phyloP scores from a whole-genome alignment of 257 asterid genomes.

The Rehmannia glutinosa region DNA sequence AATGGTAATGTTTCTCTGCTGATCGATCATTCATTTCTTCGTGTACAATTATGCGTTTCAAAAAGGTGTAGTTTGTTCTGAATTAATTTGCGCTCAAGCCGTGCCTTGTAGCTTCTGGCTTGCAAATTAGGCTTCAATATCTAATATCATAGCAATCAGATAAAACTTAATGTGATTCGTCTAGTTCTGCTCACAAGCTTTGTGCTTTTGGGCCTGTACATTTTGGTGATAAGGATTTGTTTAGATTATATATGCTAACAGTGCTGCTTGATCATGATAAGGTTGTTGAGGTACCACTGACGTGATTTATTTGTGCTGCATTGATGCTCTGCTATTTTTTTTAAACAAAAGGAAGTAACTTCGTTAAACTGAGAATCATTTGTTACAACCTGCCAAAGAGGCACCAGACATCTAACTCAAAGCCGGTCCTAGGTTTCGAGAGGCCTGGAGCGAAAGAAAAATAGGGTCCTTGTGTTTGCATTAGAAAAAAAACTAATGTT shows the following conservation, averaged over 20 bases:
- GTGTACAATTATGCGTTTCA: background rate
- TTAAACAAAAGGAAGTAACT: too few relatives aligned
- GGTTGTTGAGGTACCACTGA: background rate
- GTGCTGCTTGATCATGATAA: background rate
- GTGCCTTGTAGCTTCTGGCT: background rate
- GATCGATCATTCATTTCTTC: background rate
- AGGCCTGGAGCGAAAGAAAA: too few relatives aligned
- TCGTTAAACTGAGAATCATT: too few relatives aligned
- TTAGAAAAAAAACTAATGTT: too few relatives aligned
- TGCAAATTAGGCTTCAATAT: background rate
- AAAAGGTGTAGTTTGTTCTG: background rate
- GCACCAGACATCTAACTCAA: too few relatives aligned
- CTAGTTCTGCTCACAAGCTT: background rate
- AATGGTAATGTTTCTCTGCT: constrained; percentile 49
- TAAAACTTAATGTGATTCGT: background rate
- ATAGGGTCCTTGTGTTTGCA: too few relatives aligned
- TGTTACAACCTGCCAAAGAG: too few relatives aligned
- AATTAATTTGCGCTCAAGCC: background rate
- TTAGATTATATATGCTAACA: background rate
- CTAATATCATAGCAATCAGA: background rate
- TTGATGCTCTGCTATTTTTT: background rate
- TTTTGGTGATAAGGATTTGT: background rate
- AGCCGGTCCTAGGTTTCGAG: too few relatives aligned
- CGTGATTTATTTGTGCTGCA: background rate
- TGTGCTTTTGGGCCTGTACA: background rate